A percentile compares a stretch with the other conserved stretches of the same genome.
Conservation (phyloP, 345 rosid genomes). For the Chamaenerion angustifolium region DNA sequence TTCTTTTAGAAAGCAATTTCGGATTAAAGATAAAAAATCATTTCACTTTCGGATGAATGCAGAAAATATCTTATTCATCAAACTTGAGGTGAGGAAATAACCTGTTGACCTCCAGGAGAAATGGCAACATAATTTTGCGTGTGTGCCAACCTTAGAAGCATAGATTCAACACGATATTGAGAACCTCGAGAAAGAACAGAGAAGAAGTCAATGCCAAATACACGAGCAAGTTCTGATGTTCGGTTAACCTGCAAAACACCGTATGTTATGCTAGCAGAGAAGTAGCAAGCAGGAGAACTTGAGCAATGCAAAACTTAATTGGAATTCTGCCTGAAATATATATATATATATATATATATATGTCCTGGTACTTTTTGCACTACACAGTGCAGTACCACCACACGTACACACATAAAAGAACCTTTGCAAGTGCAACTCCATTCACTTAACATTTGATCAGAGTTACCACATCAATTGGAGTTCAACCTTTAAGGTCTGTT, state of each 20-base stretch:
- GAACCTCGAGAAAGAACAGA: constrained; percentile 99
- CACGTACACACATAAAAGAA: too few species aligned
- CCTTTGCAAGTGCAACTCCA: too few species aligned
- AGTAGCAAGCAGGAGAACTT: background rate
- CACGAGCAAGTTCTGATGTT: constrained; percentile 95
- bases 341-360: too few species aligned
- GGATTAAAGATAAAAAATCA: too few species aligned
- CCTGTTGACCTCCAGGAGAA: constrained; percentile 88
- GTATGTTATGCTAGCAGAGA: background rate
- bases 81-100: background rate
- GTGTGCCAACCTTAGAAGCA: constrained; percentile 90
- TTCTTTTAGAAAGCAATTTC: too few species aligned
- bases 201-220: constrained; percentile 93
- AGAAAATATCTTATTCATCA: background rate
- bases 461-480: too few species aligned
- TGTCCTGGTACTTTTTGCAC: too few species aligned
- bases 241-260: constrained; percentile 69
- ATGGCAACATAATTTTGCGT: constrained; percentile 87
- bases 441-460: too few species aligned
- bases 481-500: too few species aligned
- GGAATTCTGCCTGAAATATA: too few species aligned
- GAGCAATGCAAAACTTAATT: background rate
- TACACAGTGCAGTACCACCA: too few species aligned
- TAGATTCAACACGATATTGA: constrained; percentile 94
- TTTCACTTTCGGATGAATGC: too few species aligned